Evolutionary conservation across 2,329 filamentous ascomycete species (phyloP).

Genomic region (Phoma sp.): DNA sequence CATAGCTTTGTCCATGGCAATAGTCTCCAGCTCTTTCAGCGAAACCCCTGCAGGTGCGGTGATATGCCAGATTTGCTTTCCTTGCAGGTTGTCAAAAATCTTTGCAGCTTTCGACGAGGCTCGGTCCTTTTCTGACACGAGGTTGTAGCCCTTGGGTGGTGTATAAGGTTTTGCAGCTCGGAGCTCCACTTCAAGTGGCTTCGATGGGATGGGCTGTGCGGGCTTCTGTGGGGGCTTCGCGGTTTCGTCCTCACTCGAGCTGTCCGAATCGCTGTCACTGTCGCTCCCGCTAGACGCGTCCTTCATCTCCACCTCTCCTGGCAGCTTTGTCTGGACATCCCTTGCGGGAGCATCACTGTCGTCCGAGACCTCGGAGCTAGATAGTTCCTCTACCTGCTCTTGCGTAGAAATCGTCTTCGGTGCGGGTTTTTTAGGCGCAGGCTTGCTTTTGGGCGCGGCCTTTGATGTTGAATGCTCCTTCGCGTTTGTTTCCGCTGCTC

Average conservation of each 20-base stretch:
- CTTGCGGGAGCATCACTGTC: constrained; percentile 27
- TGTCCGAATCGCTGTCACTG: constrained; percentile 32
- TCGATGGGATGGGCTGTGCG: constrained; percentile 21
- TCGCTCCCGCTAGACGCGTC: constrained; percentile 16
- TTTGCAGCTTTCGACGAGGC: constrained; percentile 44
- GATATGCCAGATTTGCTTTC: constrained; percentile 83
- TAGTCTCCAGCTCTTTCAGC: constrained; percentile 69
- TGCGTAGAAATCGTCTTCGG: constrained; percentile 32
- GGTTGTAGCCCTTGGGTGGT: constrained; percentile 56
- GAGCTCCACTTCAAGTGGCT: constrained; percentile 39
- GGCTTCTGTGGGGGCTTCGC: constrained; percentile 35
- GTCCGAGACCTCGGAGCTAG: constrained; percentile 35
- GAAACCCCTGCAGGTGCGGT: constrained; percentile 73
- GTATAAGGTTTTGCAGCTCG: constrained; percentile 45
- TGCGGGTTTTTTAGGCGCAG: constrained; percentile 24
- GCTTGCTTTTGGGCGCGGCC: constrained; percentile 16
- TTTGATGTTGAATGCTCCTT: constrained; percentile 23
- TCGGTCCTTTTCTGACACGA: constrained; percentile 55
- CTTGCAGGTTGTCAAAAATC: constrained; percentile 66
- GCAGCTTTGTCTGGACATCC: constrained; percentile 25
- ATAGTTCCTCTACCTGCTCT: constrained; percentile 30
- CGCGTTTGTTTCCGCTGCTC: constrained; percentile 25
- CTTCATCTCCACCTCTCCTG: constrained; percentile 22
- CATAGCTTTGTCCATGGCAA: constrained; percentile 66
- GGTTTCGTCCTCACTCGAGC: constrained; percentile 49